Base-by-base conservation (phyloP, 208 protist genomes). In the Trypanosoma scelopori region DNA sequence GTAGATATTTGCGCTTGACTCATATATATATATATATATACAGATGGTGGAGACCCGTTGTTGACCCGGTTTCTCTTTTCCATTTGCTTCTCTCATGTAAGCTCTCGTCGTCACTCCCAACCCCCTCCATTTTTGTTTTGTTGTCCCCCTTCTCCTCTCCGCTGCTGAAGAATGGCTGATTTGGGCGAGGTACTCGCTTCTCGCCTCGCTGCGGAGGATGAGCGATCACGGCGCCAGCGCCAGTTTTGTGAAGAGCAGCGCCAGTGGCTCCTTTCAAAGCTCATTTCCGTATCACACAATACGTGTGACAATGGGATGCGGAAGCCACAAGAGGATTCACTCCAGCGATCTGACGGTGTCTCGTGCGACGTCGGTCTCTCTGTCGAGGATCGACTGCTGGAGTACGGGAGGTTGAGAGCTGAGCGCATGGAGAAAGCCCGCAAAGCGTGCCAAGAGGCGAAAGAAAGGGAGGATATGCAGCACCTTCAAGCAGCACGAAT, bases 341-440 rank as follows among this genome's bases (percentile, higher is more conserved):
- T 32, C 41, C 52, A 43, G 9, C 3, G 16, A 13, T 22, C 28
- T 3, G 16, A 20, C n/a, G 43, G 18, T 30, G 13, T 20, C 20
- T 25, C 15, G 6, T 18, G 52, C 53, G 28, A 12, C 20, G 28
- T 12, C 28, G 42, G 52, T 15, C 42, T 57, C 12, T 67, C 57
- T 16, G 82, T 88, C 0, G 78, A 81, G 58, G 76, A 82, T 9
- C 65, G 82, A 22, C 65, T 89, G 12, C 60, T 89, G 41, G 45
- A 66, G 18, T 83, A 76, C 67, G 82, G 82, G 37, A 51, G 51
- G 5, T 18, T 55, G 42, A 81, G 76, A 62, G 35, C 27, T 39
- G 72, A 72, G 2, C 64, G 66, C 11, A 7, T 55, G 11, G 50
- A 65, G 57, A 68, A 62, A 27, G 65, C 65, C 25, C 66, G 65